Percentiles rank a stretch among this genome's conserved stretches.
phyloP scores from a whole-genome alignment of 2,329 filamentous ascomycete genomes.

The Curvularia lunata region DNA sequence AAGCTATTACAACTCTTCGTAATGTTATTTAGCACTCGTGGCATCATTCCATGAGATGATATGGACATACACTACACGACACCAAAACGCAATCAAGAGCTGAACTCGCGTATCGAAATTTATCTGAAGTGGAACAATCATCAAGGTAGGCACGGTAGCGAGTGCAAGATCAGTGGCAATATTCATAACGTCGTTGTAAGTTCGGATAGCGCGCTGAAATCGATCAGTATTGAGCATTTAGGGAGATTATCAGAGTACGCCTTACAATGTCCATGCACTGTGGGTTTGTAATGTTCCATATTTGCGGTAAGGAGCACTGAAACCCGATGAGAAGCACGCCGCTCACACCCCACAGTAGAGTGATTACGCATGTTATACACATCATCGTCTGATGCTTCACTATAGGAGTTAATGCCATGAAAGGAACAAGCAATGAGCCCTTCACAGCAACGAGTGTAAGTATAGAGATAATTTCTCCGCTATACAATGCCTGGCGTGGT shows the following conservation, averaged over 20 bases:
- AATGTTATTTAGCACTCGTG: background rate
- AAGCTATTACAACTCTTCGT: constrained; percentile 2
- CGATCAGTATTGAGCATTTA: no score
- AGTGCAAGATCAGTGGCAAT: constrained; percentile 12
- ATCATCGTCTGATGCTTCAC: constrained; percentile 1
- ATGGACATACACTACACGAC: background rate
- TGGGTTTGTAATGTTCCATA: constrained; percentile 7
- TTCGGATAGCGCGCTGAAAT: constrained; percentile 5
- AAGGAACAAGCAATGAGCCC: background rate
- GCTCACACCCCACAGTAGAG: constrained; percentile 7
- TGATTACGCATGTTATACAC: background rate
- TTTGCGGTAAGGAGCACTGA: constrained; percentile 4
- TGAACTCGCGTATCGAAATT: background rate
- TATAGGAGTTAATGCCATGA: background rate
- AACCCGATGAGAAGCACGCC: constrained; percentile 9
- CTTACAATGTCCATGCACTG: constrained; percentile 5
- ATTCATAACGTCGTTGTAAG: constrained; percentile 9
- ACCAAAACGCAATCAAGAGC: constrained; percentile 5
- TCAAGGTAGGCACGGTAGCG: constrained; percentile 1
- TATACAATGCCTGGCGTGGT: constrained; percentile 7
- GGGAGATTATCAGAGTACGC: no score
- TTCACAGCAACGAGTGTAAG: constrained; percentile 5
- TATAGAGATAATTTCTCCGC: constrained; percentile 3
- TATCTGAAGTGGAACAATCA: constrained; percentile 2
- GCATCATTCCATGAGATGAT: background rate